phyloP scores from a whole-genome alignment of 768 basidiomycete genomes.

The Podaxis rugospora region DNA sequence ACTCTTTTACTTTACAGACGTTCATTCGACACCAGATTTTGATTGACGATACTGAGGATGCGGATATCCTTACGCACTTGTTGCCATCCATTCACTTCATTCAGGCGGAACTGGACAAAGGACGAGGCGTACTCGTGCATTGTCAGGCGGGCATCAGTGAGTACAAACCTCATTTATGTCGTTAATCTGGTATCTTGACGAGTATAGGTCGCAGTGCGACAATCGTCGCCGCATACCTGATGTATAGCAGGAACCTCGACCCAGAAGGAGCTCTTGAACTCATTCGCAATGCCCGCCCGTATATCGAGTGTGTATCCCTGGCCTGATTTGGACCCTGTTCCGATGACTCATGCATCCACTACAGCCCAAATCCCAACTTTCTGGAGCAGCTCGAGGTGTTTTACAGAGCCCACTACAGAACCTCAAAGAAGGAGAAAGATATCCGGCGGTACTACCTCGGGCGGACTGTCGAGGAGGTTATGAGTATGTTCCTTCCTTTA shows the following conservation, averaged over 20 bases:
- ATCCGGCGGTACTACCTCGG: conserved; percentile 85
- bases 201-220: conserved; percentile 73
- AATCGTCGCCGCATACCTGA: conserved; percentile 84
- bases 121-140: conserved; percentile 79
- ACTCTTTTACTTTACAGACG: conserved; percentile 40
- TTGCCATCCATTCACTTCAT: conserved; percentile 82
- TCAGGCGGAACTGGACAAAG: conserved; percentile 69
- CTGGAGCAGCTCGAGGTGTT: conserved; percentile 78
- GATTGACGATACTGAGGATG: conserved; percentile 70
- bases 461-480: conserved; percentile 64
- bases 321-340: not conserved
- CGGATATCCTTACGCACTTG: conserved; percentile 76
- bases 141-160: conserved; percentile 87
- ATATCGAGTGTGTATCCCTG: conserved; percentile 53
- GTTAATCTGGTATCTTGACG: not conserved
- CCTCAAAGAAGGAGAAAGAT: conserved; percentile 61
- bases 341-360: not conserved
- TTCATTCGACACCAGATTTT: conserved; percentile 77
- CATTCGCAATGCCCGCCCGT: conserved; percentile 62
- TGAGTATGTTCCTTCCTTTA: conserved; percentile 51
- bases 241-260: conserved; percentile 63
- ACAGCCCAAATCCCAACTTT: conserved; percentile 86
- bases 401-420: conserved; percentile 64
- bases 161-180: conserved; percentile 23
- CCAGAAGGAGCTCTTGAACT: conserved; percentile 61